phyloP scores from a whole-genome alignment of 805 yeast genomes.

The Metschnikowia kofuensis region DNA sequence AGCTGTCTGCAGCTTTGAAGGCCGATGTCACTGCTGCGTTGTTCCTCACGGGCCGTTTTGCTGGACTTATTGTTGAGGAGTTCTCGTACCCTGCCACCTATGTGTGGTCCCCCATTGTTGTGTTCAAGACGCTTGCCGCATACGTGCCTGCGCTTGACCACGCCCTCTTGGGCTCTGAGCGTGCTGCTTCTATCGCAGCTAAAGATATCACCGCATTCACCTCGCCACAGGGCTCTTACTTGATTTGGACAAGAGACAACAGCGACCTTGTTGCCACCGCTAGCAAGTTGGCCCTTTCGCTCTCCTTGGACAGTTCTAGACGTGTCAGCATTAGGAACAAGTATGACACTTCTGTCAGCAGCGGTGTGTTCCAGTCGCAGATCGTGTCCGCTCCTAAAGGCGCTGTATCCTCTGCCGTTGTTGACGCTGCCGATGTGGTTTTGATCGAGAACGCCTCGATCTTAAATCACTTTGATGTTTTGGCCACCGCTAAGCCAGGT shows the following conservation, averaged over 20 bases:
- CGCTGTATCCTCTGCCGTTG: conserved; percentile 17
- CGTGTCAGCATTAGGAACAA: conserved; percentile 56
- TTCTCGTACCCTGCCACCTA: conserved; percentile 50
- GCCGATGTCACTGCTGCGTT: conserved; percentile 73
- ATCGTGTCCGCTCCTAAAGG: conserved; percentile 33
- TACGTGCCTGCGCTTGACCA: conserved; percentile 33
- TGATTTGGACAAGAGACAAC: conserved; percentile 71
- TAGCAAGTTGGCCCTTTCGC: conserved; percentile 62
- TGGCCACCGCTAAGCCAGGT: conserved; percentile 53
- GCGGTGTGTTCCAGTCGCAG: conserved; percentile 75
- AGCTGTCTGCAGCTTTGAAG: conserved; percentile 48
- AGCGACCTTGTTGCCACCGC: conserved; percentile 54
- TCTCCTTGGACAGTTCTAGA: conserved; percentile 59
- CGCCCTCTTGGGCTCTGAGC: conserved; percentile 16
- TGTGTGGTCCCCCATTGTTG: conserved; percentile 55
- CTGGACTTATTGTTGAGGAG: conserved; percentile 44
- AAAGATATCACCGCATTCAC: conserved; percentile 32
- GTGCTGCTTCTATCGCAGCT: conserved; percentile 16
- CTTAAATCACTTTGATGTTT: conserved; percentile 57
- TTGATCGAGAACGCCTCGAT: conserved; percentile 60
- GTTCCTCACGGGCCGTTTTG: conserved; percentile 47
- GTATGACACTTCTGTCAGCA: conserved; percentile 68
- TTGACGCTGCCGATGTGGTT: conserved; percentile 62
- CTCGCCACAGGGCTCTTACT: conserved; percentile 44
- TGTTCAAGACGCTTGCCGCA: conserved; percentile 45